These are phyloP conservation scores for Russula ochroleuca DNA, from an alignment of 768 basidiomycete species.

Conservation along the genomic window DNA sequence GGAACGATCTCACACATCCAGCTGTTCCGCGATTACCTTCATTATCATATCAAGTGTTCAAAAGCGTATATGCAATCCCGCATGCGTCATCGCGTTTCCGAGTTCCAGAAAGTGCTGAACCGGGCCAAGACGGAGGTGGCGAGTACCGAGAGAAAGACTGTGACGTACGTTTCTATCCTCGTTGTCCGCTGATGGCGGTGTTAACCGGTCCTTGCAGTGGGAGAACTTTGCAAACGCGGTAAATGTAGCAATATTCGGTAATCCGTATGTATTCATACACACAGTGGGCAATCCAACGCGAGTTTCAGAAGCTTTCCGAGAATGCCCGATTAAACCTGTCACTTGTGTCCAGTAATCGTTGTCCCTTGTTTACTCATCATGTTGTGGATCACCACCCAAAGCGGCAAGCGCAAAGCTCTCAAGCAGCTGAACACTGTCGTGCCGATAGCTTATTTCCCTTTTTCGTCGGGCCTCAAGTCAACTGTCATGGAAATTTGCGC, in stretches of 20 bases:
- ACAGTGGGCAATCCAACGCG: constrained; percentile 1
- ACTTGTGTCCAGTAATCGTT: not conserved
- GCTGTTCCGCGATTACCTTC: constrained; percentile 96
- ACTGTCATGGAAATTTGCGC: not conserved
- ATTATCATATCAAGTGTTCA: constrained; percentile 98
- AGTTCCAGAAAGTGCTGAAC: constrained; percentile 95
- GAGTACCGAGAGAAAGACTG: constrained; percentile 83
- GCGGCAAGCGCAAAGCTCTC: not conserved
- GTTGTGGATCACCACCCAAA: not conserved
- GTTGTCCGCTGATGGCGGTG: not conserved
- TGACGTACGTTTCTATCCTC: constrained; percentile 53
- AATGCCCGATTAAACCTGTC: not conserved
- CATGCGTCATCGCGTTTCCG: constrained; percentile 88
- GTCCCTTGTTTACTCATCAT: not conserved
- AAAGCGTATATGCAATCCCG: constrained; percentile 99
- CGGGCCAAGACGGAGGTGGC: constrained; percentile 91
- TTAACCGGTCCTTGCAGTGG: constrained; percentile 20
- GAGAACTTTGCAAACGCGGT: constrained; percentile 27
- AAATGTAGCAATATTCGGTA: constrained; percentile 18
- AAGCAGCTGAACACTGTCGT: not conserved
- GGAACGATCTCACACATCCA: constrained; percentile 92
- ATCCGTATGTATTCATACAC: constrained; percentile 21
- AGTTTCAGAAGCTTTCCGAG: constrained; percentile 1
- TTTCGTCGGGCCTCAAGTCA: too few relatives aligned
- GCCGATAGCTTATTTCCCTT: not conserved